phyloP scores from a whole-genome alignment of 169 alveolate species.

The Eimeria praecox region DNA sequence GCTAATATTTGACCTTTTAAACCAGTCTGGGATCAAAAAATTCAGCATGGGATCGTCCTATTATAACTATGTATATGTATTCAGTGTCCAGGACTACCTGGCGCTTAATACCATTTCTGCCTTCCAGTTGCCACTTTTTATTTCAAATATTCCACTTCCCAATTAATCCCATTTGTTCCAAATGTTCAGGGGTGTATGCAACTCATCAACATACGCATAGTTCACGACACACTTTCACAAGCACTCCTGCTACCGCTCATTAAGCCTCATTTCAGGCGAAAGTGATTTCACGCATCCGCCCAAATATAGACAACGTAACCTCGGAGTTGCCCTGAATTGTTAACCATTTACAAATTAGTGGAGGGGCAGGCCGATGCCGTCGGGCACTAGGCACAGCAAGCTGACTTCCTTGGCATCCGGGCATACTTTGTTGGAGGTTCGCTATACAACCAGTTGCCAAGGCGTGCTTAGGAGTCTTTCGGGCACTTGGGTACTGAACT shows the following conservation, averaged over 20 bases:
- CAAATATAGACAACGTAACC: not conserved
- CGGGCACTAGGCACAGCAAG: not conserved
- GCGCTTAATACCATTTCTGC: no score
- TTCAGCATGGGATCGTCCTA: no score
- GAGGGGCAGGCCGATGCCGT: not conserved
- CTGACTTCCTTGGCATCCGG: not conserved
- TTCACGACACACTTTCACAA: not conserved
- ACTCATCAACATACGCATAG: no score
- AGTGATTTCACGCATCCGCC: not conserved
- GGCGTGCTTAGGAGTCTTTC: not conserved
- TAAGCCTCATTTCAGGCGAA: not conserved
- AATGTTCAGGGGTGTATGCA: no score
- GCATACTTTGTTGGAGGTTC: not conserved
- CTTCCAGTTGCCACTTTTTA: no score
- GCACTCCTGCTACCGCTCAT: not conserved
- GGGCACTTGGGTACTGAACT: not conserved
- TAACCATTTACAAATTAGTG: no score
- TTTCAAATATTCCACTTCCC: no score
- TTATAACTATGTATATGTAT: no score
- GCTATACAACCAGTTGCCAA: not conserved
- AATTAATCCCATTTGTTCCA: no score
- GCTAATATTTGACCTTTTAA: no score
- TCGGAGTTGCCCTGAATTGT: not conserved
- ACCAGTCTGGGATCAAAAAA: no score
- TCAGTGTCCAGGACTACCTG: no score